Base-by-base conservation (phyloP, 148 eudicot species). In the Fallopia convolvulus region DNA sequence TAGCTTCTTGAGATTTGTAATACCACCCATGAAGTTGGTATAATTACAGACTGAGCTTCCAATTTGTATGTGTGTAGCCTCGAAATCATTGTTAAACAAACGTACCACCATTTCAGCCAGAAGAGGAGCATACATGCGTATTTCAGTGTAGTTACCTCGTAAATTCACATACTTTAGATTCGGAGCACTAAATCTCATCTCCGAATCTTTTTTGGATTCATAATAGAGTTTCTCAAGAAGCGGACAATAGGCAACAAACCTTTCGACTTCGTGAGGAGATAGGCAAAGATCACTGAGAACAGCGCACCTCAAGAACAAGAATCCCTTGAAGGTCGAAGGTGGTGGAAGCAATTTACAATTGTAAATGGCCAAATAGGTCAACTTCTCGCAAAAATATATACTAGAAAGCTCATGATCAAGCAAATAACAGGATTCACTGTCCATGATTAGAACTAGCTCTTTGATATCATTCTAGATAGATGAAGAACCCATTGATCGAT, bases 271-370 rank as follows among this genome's bases (percentile, higher is more conserved):
- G 3, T 89, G 87, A 20, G 83, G 86, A 15, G 89, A 80, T 52
- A 88, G 75, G 33, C 80, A 49, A 70, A 89, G 90, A 74, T 86
- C 91, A 77, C 88, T 88, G 79, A 91, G 91, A 60, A 78, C 82
- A 56, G 89, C 86, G 75, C 80, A 72, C 79, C 80, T 89, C 82
- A 91, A 83, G 74, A 76, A 74, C 18, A 65, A 50, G 58, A 91
- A 91, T 7, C 93, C 96, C 73, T 68, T 82, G 36, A 91, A 91
- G 6, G 73, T 60, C 23, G 23, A 55, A 6, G 79, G 74, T 0
- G 96, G 91, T n/a, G 90, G 91, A 75, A 86, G 84, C 82, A 91
- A 78, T 71, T 89, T 89, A 81, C 90, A 91, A n/a, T 87, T 86
- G 75, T 84, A 81, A 41, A 91, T 87, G 84, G 88, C 91, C 83